Evolutionary conservation across 768 basidiomycete genomes (phyloP), one percentile per base, ranked within the genome.

Genomic region (Macrolepiota fuliginosa): DNA sequence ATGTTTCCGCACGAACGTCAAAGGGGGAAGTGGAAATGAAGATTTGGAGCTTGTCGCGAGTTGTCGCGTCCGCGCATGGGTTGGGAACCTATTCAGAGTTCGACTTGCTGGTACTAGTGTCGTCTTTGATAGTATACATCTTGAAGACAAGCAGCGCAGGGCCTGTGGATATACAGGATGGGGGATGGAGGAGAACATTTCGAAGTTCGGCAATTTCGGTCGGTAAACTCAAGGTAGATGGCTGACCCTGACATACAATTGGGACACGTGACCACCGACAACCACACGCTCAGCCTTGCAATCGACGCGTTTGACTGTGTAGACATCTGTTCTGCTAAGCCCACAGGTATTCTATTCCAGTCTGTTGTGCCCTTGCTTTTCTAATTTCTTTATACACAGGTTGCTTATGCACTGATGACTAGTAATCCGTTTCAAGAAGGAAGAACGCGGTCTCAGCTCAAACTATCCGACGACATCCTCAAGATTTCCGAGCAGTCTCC

Each of bases 381-480:
- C 27, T 10, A 19, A 54, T 10, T 22, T 13, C 35, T 17, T 1
- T 22, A 22, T 17, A 6, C 27, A 6, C n/a, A 39, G 25, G 49
- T 1, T 5, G 13, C 45, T 37, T 46, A 61, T 61, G 59, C 42
- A 7, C 29, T 19, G 7, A 61, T 54, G 59, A 54, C 52, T 13
- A 54, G 39, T 4, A 61, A 54, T 12, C 53, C 36, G 4, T 49
- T 50, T 27, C 54, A 35, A 25, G 60, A 55, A 35, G 37, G 60
- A 49, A 45, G 60, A 49, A 85, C 83, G 17, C 78, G 85, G 67
- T 87, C 84, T 50, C 83, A 84, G 67, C 72, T 81, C 64, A 73
- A 75, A 29, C 69, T 83, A 27, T 74, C 81, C 27, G 78, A 85
- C 69, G 69, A 74, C 24, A 71, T 82, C n/a, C 71, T 84, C 24